These are phyloP conservation scores for Phialophora chinensis DNA, from an alignment of 2,329 filamentous ascomycete species.

Conservation along the genomic window DNA sequence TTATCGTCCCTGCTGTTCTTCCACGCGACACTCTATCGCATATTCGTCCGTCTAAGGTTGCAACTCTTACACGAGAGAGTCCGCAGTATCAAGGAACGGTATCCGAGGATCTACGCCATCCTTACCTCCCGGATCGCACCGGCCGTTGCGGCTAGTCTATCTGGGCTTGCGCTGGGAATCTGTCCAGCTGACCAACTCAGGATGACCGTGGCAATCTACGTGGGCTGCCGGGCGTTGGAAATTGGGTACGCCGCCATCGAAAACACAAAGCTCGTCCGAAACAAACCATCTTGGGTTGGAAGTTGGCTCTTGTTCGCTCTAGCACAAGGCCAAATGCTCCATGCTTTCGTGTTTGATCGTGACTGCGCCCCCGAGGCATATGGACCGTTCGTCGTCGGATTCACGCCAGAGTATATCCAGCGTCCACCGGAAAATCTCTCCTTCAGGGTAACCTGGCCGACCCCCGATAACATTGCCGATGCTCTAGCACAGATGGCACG, in stretches of 20 bases:
- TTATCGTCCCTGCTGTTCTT: conserved; percentile 85
- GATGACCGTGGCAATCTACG: conserved; percentile 80
- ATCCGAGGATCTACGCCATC: conserved; percentile 74
- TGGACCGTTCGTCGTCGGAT: conserved; percentile 69
- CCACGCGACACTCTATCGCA: conserved; percentile 87
- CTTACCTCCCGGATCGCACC: conserved; percentile 85
- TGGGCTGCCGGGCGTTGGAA: conserved; percentile 80
- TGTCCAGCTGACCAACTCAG: conserved; percentile 74
- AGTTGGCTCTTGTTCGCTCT: conserved; percentile 82
- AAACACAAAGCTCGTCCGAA: conserved; percentile 69
- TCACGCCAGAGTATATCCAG: conserved; percentile 81
- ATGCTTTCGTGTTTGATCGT: conserved; percentile 77
- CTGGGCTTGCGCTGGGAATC: conserved; percentile 80
- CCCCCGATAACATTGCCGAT: conserved; percentile 75
- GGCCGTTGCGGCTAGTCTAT: conserved; percentile 86
- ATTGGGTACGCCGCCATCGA: conserved; percentile 85
- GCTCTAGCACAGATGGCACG: conserved; percentile 80
- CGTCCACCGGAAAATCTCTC: conserved; percentile 72
- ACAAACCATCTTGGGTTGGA: conserved; percentile 80
- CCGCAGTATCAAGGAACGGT: conserved; percentile 78
- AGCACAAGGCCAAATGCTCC: conserved; percentile 75
- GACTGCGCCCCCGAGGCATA: conserved; percentile 72
- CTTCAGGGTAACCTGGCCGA: conserved; percentile 72
- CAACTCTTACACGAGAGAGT: conserved; percentile 82
- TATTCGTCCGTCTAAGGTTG: conserved; percentile 78